Conservation (phyloP, 768 basidiomycete genomes). For the Lyophyllum atratum region DNA sequence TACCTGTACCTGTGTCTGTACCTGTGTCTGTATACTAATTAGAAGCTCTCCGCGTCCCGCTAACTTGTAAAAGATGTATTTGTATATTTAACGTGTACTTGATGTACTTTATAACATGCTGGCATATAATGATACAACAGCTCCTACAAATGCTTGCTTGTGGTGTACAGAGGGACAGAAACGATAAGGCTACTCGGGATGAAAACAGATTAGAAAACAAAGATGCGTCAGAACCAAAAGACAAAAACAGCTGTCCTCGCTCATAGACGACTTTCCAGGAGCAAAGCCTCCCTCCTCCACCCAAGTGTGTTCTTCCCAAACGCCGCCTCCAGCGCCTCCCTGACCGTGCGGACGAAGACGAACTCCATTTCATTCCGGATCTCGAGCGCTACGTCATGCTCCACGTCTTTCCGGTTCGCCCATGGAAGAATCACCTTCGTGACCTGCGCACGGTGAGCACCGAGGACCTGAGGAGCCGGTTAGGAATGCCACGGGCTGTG, state of each 20-base stretch:
- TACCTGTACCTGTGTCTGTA: not conserved
- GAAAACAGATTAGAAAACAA: not conserved
- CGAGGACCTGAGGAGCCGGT: constrained; percentile 52
- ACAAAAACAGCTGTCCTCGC: not conserved
- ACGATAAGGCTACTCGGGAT: not conserved
- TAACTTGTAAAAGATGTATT: not conserved
- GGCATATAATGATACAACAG: constrained; percentile 9
- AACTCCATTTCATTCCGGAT: constrained; percentile 78
- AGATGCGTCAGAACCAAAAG: not conserved
- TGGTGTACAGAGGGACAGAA: not conserved
- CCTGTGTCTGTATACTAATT: constrained; percentile 6
- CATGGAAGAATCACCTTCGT: constrained; percentile 83
- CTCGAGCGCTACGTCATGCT: constrained; percentile 78
- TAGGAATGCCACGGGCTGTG: not conserved
- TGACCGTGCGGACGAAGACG: constrained; percentile 76
- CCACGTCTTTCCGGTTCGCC: constrained; percentile 85
- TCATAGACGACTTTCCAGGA: constrained; percentile 38
- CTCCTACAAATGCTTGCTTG: not conserved
- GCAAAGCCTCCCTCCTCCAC: constrained; percentile 55
- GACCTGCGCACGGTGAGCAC: constrained; percentile 85
- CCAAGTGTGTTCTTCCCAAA: constrained; percentile 71
- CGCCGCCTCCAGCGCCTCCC: constrained; percentile 81
- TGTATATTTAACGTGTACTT: not conserved
- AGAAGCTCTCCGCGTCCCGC: not conserved
- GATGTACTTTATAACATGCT: constrained; percentile 3